A percentile compares a stretch with the other conserved stretches of the same genome.
These are phyloP conservation scores for Zychaea mexicana DNA, from an alignment of 371 early-diverging fungal genomes.

Conservation along the genomic window DNA sequence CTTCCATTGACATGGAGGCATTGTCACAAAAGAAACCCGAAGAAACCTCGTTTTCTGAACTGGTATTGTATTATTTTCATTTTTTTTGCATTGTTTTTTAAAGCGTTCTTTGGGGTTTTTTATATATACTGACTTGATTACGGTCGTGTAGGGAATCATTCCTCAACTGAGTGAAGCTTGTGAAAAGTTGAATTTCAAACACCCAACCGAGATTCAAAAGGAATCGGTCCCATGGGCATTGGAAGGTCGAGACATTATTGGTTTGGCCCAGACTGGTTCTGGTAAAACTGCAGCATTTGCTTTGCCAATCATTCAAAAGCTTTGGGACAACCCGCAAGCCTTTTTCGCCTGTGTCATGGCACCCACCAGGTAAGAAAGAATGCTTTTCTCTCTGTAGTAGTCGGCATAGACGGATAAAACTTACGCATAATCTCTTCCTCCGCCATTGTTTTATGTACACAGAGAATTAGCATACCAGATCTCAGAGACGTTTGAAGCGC, in stretches of 20 bases:
- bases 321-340: slow-evolving; percentile 88
- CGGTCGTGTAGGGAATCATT: slow-evolving; percentile 75
- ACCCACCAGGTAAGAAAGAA: slow-evolving; percentile 97
- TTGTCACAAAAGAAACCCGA: slow-evolving; percentile 26
- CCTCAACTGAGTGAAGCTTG: slow-evolving; percentile 88
- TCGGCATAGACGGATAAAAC: not conserved
- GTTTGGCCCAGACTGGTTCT: slow-evolving; percentile 95
- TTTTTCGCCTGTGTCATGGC: slow-evolving; percentile 96
- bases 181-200: slow-evolving; percentile 83
- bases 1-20: slow-evolving; percentile 22
- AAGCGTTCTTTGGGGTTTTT: no score
- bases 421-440: not conserved
- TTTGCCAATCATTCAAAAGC: slow-evolving; percentile 92
- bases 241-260: slow-evolving; percentile 92
- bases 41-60: slow-evolving; percentile 30
- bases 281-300: slow-evolving; percentile 99
- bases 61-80: no score
- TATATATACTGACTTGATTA: no score
- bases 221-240: slow-evolving; percentile 91
- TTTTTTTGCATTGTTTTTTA: no score
- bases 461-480: slow-evolving; percentile 97
- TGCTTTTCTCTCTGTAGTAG: no score
- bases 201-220: slow-evolving; percentile 93
- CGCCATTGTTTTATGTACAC: no score
- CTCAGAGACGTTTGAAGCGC: slow-evolving; percentile 88